Base-by-base conservation (phyloP, 306 rosid genomes). In the Citrullus amarus region DNA sequence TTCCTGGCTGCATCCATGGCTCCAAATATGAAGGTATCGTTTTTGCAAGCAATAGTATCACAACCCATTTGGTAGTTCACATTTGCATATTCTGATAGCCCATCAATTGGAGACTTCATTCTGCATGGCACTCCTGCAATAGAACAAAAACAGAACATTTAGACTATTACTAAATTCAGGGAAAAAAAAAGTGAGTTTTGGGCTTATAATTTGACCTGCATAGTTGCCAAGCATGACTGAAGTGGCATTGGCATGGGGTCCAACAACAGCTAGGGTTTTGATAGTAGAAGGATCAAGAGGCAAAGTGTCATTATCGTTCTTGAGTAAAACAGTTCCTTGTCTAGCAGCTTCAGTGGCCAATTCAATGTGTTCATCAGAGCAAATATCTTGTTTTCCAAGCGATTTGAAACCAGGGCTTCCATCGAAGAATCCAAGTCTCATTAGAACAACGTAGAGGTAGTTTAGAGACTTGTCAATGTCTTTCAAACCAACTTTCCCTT, bases 391-490 rank as follows among this genome's bases (percentile, higher is more conserved):
- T 9, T 87, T 87, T 0, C 96, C 97, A 77, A 93, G 91, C 9
- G 86, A 86, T 77, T 90, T 86, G 60, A 85, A 91, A 50, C 85
- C 88, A 0, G 91, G 93, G 59, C 85, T 78, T 50, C 90, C 93
- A 72, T 91, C 94, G 56, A 93, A 93, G 77, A 89, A 91, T 34
- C 96, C 94, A 6, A 93, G 84, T 81, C 96, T 89, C 94, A 91
- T 86, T 4, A 91, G 83, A 73, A 91, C 96, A 56, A 93, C 79
- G 81, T 93, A 93, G 79, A 89, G 84, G 84, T 89, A 90, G 73
- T 88, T 84, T 83, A 93, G 84, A 55, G 97, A 90, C 57, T 88
- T 87, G 85, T 93, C 93, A 60, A 93, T 91, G 8, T 56, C 79
- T 53, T 86, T 85, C 60, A 46, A 77, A 9, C 88, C 87, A n/a